These are phyloP conservation scores for Limnanthes douglasii DNA, from an alignment of 345 rosid genomes.

Conservation along the genomic window DNA sequence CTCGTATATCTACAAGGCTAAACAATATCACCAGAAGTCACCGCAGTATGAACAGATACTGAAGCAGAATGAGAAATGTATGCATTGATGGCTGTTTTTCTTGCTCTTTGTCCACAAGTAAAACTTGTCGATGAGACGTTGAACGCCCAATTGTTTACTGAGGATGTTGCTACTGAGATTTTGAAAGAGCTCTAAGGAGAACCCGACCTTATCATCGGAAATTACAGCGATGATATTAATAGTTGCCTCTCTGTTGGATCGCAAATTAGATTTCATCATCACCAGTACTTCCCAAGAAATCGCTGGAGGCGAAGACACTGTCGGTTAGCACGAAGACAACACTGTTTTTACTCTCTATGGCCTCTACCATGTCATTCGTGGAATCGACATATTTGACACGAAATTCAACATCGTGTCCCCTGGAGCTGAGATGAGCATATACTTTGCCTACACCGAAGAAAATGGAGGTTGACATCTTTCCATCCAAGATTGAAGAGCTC, in stretches of 20 bases:
- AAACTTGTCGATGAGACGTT: slow-evolving; percentile 92
- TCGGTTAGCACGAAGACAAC: too few species aligned
- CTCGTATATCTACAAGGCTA: slow-evolving; percentile 80
- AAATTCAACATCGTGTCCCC: too few species aligned
- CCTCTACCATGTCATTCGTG: too few species aligned
- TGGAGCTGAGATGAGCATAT: too few species aligned
- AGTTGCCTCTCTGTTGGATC: slow-evolving; percentile 32
- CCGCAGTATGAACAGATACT: slow-evolving; percentile 93
- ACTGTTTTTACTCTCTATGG: too few species aligned
- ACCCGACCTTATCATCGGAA: slow-evolving; percentile 39
- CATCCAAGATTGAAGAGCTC: too few species aligned
- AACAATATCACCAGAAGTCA: slow-evolving; percentile 86
- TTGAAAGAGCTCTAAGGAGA: slow-evolving; percentile 33
- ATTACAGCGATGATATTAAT: slow-evolving; percentile 46
- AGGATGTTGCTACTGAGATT: slow-evolving; percentile 42
- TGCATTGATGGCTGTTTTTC: slow-evolving; percentile 74
- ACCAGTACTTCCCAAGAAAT: slow-evolving; percentile 42
- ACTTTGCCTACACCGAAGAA: too few species aligned
- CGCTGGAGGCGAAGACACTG: too few species aligned
- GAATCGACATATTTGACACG: too few species aligned
- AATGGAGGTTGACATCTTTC: too few species aligned
- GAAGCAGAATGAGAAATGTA: slow-evolving; percentile 98
- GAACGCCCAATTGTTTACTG: slow-evolving; percentile 58
- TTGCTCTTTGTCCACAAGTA: slow-evolving; percentile 84
- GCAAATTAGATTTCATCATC: slow-evolving; percentile 38